phyloP scores from a whole-genome alignment of 2,329 filamentous ascomycete genomes.

The Aureobasidium namibiae region DNA sequence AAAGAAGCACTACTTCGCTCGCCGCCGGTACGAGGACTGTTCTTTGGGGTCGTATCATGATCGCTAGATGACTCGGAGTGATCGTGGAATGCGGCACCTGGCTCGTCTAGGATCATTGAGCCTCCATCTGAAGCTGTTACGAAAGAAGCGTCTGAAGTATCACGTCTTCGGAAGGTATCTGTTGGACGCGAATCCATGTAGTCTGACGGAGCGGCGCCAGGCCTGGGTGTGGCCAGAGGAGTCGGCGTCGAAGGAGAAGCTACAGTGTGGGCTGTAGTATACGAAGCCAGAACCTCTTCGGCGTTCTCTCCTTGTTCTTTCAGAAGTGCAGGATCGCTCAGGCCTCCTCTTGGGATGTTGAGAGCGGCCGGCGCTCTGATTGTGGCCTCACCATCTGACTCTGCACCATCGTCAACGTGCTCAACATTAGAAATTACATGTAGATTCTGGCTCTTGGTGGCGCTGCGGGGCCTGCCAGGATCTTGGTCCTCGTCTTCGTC shows the following conservation, averaged over 20 bases:
- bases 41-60: background rate
- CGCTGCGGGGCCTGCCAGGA: background rate
- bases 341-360: slow-evolving; percentile 22
- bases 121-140: slow-evolving; percentile 7
- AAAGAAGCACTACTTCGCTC: slow-evolving; percentile 5
- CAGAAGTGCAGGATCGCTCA: slow-evolving; percentile 1
- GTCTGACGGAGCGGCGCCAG: background rate
- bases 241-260: background rate
- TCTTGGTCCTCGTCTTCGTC: slow-evolving; percentile 19
- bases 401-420: slow-evolving; percentile 16
- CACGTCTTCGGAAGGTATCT: background rate
- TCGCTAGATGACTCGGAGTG: background rate
- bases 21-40: background rate
- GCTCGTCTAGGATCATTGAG: slow-evolving; percentile 6
- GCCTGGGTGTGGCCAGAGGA: background rate
- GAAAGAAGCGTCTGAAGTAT: slow-evolving; percentile 6
- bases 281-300: slow-evolving; percentile 5
- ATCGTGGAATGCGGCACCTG: background rate
- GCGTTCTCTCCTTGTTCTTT: slow-evolving; percentile 14
- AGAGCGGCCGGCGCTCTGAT: slow-evolving; percentile 24
- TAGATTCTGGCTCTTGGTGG: background rate
- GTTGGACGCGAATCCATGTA: background rate
- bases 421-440: background rate
- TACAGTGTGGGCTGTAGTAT: slow-evolving; percentile 5
- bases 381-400: slow-evolving; percentile 18